A percentile compares a stretch with the other conserved stretches of the same genome.
phyloP scores from a whole-genome alignment of 1,284 basidiomycete genomes.

The Ustilago sp. region DNA sequence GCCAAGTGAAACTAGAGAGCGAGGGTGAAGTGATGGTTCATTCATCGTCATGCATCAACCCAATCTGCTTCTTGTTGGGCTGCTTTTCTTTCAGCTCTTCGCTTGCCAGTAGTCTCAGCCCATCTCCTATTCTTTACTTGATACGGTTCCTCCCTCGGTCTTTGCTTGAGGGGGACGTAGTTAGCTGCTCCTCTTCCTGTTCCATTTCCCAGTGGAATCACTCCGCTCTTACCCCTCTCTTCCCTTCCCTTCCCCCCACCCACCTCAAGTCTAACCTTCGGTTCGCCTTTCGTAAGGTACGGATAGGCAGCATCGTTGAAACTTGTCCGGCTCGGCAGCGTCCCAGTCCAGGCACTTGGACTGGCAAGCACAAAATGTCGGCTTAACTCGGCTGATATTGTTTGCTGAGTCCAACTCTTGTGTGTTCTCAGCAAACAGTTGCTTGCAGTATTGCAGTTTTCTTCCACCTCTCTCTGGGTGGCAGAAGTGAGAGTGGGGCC shows the following conservation, averaged over 20 bases:
- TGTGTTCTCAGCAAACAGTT: slow-evolving; percentile 30
- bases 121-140: slow-evolving; percentile 41
- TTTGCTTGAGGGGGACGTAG: slow-evolving; percentile 19
- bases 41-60: not conserved
- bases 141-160: slow-evolving; percentile 38
- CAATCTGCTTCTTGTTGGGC: not conserved
- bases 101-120: slow-evolving; percentile 27
- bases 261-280: not conserved
- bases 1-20: too few species aligned
- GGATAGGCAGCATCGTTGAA: slow-evolving; percentile 30
- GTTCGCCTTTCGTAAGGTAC: not conserved
- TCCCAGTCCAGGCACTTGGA: slow-evolving; percentile 12
- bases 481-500: slow-evolving; percentile 47
- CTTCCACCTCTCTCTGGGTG: not conserved
- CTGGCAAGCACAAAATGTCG: slow-evolving; percentile 61
- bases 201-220: slow-evolving; percentile 45
- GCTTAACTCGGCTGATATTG: slow-evolving; percentile 54
- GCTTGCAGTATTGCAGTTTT: slow-evolving; percentile 23
- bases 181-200: slow-evolving; percentile 25
- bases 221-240: not conserved
- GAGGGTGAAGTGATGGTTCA: not conserved
- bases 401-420: slow-evolving; percentile 53
- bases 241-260: not conserved
- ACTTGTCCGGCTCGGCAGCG: slow-evolving; percentile 12
- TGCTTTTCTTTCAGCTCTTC: slow-evolving; percentile 22